These are phyloP conservation scores for Chlorella sp. DNA, from an alignment of 139 green algal species.

Conservation along the genomic window DNA sequence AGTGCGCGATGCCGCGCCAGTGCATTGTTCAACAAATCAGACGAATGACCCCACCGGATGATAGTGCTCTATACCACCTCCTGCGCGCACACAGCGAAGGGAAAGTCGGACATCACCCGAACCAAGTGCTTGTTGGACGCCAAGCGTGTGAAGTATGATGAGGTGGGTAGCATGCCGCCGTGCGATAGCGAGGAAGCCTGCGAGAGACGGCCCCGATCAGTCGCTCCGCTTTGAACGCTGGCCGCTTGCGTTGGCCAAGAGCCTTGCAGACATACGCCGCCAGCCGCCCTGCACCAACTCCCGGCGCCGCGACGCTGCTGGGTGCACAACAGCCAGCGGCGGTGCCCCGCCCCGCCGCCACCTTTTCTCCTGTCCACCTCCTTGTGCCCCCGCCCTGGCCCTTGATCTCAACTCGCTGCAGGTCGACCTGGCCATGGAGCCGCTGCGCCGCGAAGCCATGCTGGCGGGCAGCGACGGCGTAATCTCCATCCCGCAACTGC, in stretches of 20 bases:
- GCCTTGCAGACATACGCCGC: too few species aligned
- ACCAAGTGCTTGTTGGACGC: constrained; percentile 56
- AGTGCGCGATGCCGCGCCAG: too few species aligned
- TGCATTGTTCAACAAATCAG: too few species aligned
- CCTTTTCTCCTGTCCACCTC: not conserved
- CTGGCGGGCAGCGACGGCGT: constrained; percentile 45
- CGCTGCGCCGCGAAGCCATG: constrained; percentile 52
- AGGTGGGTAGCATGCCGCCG: constrained; percentile 33
- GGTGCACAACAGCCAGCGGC: not conserved
- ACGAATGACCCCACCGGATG: too few species aligned
- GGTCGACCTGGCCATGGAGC: constrained; percentile 63
- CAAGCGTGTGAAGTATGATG: constrained; percentile 62
- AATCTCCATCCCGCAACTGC: constrained; percentile 62
- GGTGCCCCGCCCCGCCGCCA: not conserved
- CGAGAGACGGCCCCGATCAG: too few species aligned
- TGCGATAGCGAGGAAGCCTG: not conserved
- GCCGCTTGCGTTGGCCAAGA: too few species aligned
- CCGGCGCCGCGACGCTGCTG: too few species aligned
- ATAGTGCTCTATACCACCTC: constrained; percentile 64
- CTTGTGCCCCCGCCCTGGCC: too few species aligned
- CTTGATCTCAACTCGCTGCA: constrained; percentile 20
- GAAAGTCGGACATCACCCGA: constrained; percentile 57
- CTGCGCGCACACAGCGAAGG: constrained; percentile 54
- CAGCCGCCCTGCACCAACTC: too few species aligned
- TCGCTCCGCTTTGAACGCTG: too few species aligned